These are phyloP conservation scores for Taiozyma sp. DNA, from an alignment of 1,139 yeast genomes.

Conservation along the genomic window DNA sequence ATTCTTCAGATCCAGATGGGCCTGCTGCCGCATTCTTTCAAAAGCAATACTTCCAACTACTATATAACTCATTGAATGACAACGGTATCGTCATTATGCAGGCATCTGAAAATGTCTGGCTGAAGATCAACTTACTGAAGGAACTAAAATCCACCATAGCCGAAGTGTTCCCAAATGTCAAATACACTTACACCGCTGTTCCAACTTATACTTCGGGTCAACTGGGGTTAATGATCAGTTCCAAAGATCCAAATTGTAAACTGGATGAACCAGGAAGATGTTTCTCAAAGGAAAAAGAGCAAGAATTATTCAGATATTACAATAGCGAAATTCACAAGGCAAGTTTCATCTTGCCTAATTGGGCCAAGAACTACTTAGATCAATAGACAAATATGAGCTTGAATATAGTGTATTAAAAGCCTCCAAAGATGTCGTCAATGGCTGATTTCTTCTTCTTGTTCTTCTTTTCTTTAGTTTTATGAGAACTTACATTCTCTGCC, in stretches of 20 bases:
- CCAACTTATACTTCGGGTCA: constrained; percentile 98
- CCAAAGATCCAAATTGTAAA: constrained; percentile 50
- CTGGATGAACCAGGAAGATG: constrained; percentile 55
- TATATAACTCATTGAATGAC: constrained; percentile 61
- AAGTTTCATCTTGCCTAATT: constrained; percentile 81
- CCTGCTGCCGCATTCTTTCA: constrained; percentile 96
- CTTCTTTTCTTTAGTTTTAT: constrained; percentile 23
- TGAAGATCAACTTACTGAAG: constrained; percentile 64
- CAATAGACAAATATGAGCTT: constrained; percentile 4
- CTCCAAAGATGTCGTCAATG: constrained; percentile 58
- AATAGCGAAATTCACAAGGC: constrained; percentile 68
- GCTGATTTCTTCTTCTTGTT: constrained; percentile 44
- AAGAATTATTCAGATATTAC: constrained; percentile 62
- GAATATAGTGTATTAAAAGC: constrained; percentile 9
- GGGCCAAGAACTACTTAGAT: constrained; percentile 53
- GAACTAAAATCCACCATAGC: constrained; percentile 56
- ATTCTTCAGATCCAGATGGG: constrained; percentile 96
- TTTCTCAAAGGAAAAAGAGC: constrained; percentile 44
- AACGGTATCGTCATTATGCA: constrained; percentile 88
- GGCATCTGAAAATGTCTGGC: constrained; percentile 90
- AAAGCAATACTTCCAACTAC: constrained; percentile 69
- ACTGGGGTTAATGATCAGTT: constrained; percentile 81
- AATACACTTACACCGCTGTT: constrained; percentile 81
- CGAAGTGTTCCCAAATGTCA: constrained; percentile 74
- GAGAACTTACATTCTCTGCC: constrained; percentile 8